Evolutionary conservation across 1,284 basidiomycete genomes (phyloP), one percentile per base, ranked within the genome.

Genomic region (Meripilus lineatus): DNA sequence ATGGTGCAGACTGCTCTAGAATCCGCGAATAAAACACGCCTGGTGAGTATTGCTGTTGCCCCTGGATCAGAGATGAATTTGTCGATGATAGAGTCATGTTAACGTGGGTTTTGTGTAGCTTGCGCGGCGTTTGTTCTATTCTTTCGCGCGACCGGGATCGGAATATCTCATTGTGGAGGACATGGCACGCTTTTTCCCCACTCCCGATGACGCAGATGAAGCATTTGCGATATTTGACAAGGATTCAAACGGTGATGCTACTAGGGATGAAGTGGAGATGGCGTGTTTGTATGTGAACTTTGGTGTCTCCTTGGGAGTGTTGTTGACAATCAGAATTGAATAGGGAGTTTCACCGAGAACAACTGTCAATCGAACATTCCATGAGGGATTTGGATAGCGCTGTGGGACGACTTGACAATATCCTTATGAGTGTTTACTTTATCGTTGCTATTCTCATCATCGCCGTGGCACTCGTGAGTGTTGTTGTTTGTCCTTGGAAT

Each of bases 331-430:
- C 30, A 5, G 5, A 40, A 10, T 23, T 28, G 46, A 36, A 40
- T 47, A 83, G 80, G 62, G 83, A 90, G 42, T 77, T 91, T 46
- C 91, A 94, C 61, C 79, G 89, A 24, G 93, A 95, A 57, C 81
- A 93, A 50, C 66, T 93, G 32, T 83, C 86, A 5, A 78, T 96
- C 43, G 84, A 90, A 51, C 83, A 86, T 56, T 90, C 86, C 10
- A 92, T 97, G 90, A 77, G 83, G 32, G 92, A 95, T 62, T 71
- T 95, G 42, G 93, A 96, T 64, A 90, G 88, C 47, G 93, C 91
- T 4, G 89, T 93, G 23, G 82, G 86, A 20, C 74, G 88, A 38
- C 62, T 89, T 50, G 84, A 88, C 58, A 84, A 86, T 54, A 86
- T 89, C 48, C 64, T 84, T 42, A 83, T 85, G 77, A 73, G 69